Conservation (phyloP, 495 filamentous ascomycete species). For the Penicillium coprophilum region DNA sequence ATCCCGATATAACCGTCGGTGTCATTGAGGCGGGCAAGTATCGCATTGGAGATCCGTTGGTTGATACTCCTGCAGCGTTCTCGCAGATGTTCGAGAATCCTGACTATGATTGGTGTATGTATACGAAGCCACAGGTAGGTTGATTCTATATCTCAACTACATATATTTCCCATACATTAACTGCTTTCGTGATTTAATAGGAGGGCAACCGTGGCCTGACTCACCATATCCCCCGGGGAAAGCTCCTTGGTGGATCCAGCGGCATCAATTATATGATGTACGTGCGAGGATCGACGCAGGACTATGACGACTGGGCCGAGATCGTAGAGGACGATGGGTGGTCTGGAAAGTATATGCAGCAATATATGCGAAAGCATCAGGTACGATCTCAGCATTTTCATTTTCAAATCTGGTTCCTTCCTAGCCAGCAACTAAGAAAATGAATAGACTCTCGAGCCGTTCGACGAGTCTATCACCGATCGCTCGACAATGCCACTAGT, state of each 20-base stretch:
- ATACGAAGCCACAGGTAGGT: constrained; percentile 51
- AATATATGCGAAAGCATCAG: constrained; percentile 32
- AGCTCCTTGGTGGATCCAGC: constrained; percentile 58
- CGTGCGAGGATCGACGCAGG: constrained; percentile 32
- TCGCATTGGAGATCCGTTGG: constrained; percentile 43
- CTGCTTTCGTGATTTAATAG: constrained; percentile 12
- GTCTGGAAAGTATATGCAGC: constrained; percentile 37
- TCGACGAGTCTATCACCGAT: constrained; percentile 18
- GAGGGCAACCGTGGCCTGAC: constrained; percentile 20
- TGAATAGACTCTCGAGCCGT: constrained; percentile 18
- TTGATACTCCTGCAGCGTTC: constrained; percentile 49
- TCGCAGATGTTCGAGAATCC: constrained; percentile 46
- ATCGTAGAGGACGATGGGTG: constrained; percentile 37
- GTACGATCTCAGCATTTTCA: constrained; percentile 29
- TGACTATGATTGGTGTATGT: constrained; percentile 59
- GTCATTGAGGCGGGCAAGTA: constrained; percentile 58
- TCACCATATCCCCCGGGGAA: constrained; percentile 47
- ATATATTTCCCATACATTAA: background rate
- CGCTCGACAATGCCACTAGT: constrained; percentile 20
- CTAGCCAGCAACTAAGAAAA: background rate
- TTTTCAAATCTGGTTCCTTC: background rate
- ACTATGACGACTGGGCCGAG: constrained; percentile 52
- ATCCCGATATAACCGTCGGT: constrained; percentile 43
- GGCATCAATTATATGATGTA: constrained; percentile 50
- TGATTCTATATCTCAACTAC: background rate